Evolutionary conservation across 371 early-diverging fungal species (phyloP).

Genomic region (Mortierella sp.): DNA sequence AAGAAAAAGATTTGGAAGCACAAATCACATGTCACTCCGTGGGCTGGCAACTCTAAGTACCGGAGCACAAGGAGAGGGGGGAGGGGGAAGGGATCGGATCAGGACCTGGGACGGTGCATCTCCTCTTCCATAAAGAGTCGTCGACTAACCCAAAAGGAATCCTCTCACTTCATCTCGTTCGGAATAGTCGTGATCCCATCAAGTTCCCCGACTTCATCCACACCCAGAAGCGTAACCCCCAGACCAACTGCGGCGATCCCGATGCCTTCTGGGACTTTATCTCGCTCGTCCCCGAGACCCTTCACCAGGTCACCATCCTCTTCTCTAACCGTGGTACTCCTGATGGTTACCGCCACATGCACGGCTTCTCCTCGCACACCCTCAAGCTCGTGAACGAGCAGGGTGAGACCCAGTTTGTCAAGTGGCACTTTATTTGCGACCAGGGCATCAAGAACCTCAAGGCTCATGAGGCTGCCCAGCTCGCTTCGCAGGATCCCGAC

Average conservation of each 20-base stretch:
- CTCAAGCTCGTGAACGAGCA: conserved; percentile 78
- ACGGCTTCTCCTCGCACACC: conserved; percentile 84
- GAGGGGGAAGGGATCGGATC: too few relatives aligned
- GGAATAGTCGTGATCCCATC: conserved; percentile 71
- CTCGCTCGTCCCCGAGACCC: conserved; percentile 78
- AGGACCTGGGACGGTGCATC: conserved; percentile 78
- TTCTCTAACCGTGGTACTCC: conserved; percentile 88
- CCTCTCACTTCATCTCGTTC: not conserved
- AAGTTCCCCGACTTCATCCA: conserved; percentile 90
- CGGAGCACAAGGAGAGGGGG: conserved; percentile 60
- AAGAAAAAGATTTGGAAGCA: not conserved
- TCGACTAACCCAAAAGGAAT: not conserved
- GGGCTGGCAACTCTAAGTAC: not conserved
- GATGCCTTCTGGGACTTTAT: conserved; percentile 78
- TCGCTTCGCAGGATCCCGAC: conserved; percentile 78
- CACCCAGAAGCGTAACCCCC: conserved; percentile 84
- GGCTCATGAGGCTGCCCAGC: conserved; percentile 68
- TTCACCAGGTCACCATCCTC: conserved; percentile 83
- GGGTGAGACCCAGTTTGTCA: conserved; percentile 79
- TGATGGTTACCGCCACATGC: conserved; percentile 81
- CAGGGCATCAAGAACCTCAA: conserved; percentile 82
- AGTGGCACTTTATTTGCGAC: conserved; percentile 89
- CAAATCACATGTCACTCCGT: conserved; percentile 9
- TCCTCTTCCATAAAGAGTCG: conserved; percentile 62
- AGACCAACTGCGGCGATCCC: conserved; percentile 69